Base-by-base conservation (phyloP, 1,284 basidiomycete species). In the Tausonia pullulans region DNA sequence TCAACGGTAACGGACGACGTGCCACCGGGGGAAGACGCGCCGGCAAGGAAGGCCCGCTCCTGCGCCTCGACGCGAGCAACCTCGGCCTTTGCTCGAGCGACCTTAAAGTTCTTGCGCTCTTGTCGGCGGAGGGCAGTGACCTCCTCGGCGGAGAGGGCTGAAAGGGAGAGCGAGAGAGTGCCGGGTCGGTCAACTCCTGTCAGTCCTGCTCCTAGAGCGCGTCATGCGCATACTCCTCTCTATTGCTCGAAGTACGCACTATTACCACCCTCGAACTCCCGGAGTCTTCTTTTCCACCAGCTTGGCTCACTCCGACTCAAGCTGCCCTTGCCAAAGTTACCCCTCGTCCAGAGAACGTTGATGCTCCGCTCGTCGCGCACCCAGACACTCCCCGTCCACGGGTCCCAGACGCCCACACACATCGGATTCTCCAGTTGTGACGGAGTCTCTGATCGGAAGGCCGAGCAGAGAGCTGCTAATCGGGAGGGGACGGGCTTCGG, bases 281-380 rank as follows among this genome's bases (percentile, higher is more conserved):
- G 89, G 51, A 87, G 78, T 69, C 87, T 84, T 67, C 89, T 80
- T 46, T 82, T 82, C 68, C 86, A 78, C 96, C 95, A 99, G 58
- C 85, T 92, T 1, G 95, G 95, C 75, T 98, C 96, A 74, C 90
- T 95, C 62, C 96, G 78, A 49, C 89, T 93, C 58, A 98, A 78
- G 71, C 87, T 87, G 1, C 96, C 96, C 75, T 98, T 98, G 27
- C 96, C 95, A 74, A 98, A 98, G 79, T 98, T 98, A 0, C 96
- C 95, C 65, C 88, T 79, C 55, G 83, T 80, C 89, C 96, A 99
- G 41, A 98, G 80, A 1, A 86, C 76, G 69, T 79, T 79, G 49
- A 84, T 83, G 72, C 90, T 83, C 39, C 76, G 78, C 40, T 78
- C 73, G 66, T 85, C 81, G 0, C 80, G 77, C 1, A 95, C 81